Base-by-base conservation (phyloP, 2,329 filamentous ascomycete species). In the Trichoderma endophyticum region DNA sequence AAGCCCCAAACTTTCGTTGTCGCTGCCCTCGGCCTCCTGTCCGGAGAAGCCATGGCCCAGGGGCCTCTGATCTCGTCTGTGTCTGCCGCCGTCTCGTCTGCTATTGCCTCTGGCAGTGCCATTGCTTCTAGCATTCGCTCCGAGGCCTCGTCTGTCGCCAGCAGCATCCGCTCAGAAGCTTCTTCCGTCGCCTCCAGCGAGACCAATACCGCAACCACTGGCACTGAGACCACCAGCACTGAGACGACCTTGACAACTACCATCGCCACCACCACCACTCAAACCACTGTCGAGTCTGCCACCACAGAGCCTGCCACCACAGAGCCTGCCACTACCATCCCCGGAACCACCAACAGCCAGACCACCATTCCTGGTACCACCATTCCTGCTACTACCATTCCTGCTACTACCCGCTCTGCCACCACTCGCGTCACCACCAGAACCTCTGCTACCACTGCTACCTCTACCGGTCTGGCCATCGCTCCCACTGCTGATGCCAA, bases 1-100 rank as follows among this genome's bases (percentile, higher is more conserved):
- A 65, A 72, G 60, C 60, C 26, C 39, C 56, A 70, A 30, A 62
- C 61, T 65, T 21, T 70, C 60, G 57, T 62, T 63, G 15, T 72
- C n/a, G 32, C 66, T 60, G 66, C 66, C 48, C n/a, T 72, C 24
- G 67, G 71, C 61, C 71, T 72, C 71, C 67, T 72, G 61, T 70
- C 66, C 28, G 61, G 65, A 34, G 61, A 69, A 26, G 54, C 51
- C 6, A 24, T 72, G 24, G 66, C 28, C 61, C 71, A 72, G 66
- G 14, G 6, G 5, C 39, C 43, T n/a, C 43, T 71, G 54, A 26
- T 72, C 43, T 68, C 64, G 24, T 70, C 71, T 18, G 51, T 54
- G 21, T 56, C 65, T 9, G 39, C 54, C 26, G 39, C 28, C 34
- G 28, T 69, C 28, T 70, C 60, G 26, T 70, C 71, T 39, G 61